Conservation (phyloP, 805 yeast genomes). For the Kuraishia piskuri region DNA sequence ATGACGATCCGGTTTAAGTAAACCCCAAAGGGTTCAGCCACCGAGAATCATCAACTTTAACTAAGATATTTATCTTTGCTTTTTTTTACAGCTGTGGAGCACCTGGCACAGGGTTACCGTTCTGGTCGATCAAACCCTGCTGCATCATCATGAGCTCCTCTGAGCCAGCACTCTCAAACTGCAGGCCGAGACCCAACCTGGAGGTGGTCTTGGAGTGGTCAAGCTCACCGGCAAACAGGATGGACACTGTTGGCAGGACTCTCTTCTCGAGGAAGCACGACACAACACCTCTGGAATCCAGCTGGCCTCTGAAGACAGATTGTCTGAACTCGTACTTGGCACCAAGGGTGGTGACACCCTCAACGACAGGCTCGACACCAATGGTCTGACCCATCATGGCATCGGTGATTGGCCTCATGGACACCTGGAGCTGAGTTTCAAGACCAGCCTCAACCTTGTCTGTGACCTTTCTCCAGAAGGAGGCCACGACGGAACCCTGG, state of each 20-base stretch:
- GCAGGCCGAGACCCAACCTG: constrained; percentile 88
- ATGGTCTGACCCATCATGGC: constrained; percentile 71
- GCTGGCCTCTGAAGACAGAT: constrained; percentile 89
- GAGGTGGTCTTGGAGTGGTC: constrained; percentile 78
- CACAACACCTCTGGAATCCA: constrained; percentile 88
- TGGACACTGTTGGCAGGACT: constrained; percentile 82
- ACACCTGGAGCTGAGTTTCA: constrained; percentile 76
- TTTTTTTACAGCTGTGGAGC: constrained; percentile 41
- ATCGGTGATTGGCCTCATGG: constrained; percentile 65
- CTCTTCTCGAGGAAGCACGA: constrained; percentile 88
- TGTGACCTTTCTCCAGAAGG: constrained; percentile 91
- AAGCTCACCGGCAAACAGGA: constrained; percentile 81
- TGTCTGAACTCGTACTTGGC: constrained; percentile 98
- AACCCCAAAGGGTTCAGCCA: too few relatives aligned
- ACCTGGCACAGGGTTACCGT: constrained; percentile 81
- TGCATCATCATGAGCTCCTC: constrained; percentile 90
- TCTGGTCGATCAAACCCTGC: constrained; percentile 74
- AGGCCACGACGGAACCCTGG: constrained; percentile 80
- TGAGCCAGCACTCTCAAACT: constrained; percentile 91
- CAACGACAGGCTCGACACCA: constrained; percentile 77
- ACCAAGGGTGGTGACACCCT: constrained; percentile 89
- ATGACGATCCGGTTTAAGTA: too few relatives aligned
- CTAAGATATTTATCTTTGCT: too few relatives aligned
- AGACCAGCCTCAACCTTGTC: constrained; percentile 93
- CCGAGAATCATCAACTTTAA: too few relatives aligned